phyloP scores from a whole-genome alignment of 2,329 filamentous ascomycete genomes.

The Neofusicoccum laricinum region DNA sequence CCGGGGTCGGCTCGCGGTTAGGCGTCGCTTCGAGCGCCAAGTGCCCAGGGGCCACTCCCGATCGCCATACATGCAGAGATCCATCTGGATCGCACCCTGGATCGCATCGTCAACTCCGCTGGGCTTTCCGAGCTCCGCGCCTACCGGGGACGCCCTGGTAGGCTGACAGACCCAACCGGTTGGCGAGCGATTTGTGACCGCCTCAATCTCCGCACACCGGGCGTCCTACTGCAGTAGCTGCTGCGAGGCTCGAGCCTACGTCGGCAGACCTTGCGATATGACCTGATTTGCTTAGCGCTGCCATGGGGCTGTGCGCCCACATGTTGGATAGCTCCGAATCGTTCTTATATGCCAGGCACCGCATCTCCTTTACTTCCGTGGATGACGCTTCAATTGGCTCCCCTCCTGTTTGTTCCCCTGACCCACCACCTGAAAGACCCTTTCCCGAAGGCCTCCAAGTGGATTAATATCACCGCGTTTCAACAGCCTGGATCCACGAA shows the following conservation, averaged over 20 bases:
- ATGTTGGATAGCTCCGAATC: background rate
- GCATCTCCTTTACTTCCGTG: background rate
- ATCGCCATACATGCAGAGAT: conserved; percentile 3
- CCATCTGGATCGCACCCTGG: background rate
- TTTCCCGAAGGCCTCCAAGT: background rate
- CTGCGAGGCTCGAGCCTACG: background rate
- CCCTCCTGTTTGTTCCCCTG: background rate
- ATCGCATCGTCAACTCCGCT: background rate
- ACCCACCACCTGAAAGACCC: background rate
- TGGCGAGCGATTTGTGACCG: background rate
- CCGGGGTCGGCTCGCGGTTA: background rate
- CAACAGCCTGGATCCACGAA: background rate
- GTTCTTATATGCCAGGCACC: background rate
- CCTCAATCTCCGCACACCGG: background rate
- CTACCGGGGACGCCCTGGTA: background rate
- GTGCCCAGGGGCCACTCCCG: background rate
- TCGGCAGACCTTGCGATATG: background rate
- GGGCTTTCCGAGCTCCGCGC: background rate
- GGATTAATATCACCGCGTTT: background rate
- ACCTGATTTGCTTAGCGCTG: background rate
- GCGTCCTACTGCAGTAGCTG: conserved; percentile 1
- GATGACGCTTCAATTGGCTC: background rate
- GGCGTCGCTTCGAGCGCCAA: background rate
- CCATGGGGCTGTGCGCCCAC: background rate
- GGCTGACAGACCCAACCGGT: background rate